Base-by-base conservation (phyloP, 163 green algal species). In the Picocystis sp. region DNA sequence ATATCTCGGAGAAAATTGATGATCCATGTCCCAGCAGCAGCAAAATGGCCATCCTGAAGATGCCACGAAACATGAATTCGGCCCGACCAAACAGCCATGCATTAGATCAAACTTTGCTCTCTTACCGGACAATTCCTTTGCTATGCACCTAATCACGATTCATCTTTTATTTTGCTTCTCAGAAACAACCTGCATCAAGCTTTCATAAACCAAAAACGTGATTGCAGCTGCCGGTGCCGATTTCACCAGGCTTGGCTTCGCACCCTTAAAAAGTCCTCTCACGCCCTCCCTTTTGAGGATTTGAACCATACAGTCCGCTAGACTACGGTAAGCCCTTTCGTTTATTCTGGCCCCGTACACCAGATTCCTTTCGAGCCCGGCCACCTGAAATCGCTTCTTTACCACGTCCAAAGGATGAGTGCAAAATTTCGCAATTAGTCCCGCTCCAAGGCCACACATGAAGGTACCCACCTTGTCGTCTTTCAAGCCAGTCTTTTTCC, bases 321-420 rank as follows among this genome's bases (percentile, higher is more conserved):
- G 54, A 29, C 22, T 54, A 13, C 22, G 15, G 43, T 72, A 70
- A 14, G 34, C 41, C 22, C 63, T 43, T 13, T 49, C 13, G 5
- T 53, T 29, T 14, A 89, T 62, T 21, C 66, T 57, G 29, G 63
- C 55, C 6, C 80, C 77, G 53, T 90, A 89, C 5, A 55, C 46
- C 5, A 56, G 19, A 42, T 43, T 46, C 25, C 61, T 49, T 15
- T 51, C 42, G 11, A 68, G 55, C 11, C 61, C 61, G 11, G 61
- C 55, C 6, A 75, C 60, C 66, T 97, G 87, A 58, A 86, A 93
- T 3, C 88, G 58, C 70, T 97, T 97, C 68, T 97, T 98, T 24
- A 81, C 79, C 12, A 98, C 86, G 59, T 98, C 89, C 53, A 97
- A 63, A 10, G 87, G 87, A 63, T 95, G 85, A 1, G 78, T 89